A percentile compares a stretch with the other conserved stretches of the same genome.
Evolutionary conservation across 139 green algal species (phyloP).

Genomic region (Pedinophyceae sp.): DNA sequence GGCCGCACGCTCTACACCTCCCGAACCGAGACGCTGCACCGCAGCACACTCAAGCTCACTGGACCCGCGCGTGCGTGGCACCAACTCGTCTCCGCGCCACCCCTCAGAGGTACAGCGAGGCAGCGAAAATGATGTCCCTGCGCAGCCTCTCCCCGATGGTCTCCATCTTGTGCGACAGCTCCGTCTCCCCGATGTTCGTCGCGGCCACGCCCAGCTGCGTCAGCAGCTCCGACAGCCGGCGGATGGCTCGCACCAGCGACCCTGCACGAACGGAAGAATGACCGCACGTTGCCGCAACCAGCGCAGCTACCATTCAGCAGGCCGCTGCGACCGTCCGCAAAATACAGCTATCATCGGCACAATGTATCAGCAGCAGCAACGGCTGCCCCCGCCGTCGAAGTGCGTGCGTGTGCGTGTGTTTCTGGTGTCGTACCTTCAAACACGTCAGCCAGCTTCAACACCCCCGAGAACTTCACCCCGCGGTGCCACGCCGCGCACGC

Average conservation of each 20-base stretch:
- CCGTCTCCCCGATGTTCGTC: constrained; percentile 19
- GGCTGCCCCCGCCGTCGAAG: constrained; percentile 12
- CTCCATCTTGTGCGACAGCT: constrained; percentile 21
- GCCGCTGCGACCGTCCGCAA: background rate
- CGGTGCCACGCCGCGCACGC: constrained; percentile 36
- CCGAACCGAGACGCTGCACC: too few relatives aligned
- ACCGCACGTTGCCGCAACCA: constrained; percentile 10
- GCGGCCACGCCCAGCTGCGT: constrained; percentile 31
- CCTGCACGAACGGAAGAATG: too few relatives aligned
- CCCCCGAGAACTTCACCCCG: constrained; percentile 37
- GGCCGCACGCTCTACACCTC: too few relatives aligned
- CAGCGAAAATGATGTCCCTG: constrained; percentile 42
- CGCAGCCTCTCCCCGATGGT: constrained; percentile 22
- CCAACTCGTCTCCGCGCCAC: too few relatives aligned
- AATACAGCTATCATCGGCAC: constrained; percentile 6
- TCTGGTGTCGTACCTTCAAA: too few relatives aligned
- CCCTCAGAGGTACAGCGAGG: constrained; percentile 41
- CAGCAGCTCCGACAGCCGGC: constrained; percentile 62
- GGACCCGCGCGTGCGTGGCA: too few relatives aligned
- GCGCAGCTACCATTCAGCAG: background rate
- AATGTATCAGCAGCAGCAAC: background rate
- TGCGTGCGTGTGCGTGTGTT: background rate
- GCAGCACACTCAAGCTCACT: too few relatives aligned
- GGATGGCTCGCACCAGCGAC: constrained; percentile 51
- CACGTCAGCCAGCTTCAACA: constrained; percentile 33